Base-by-base conservation (phyloP, 306 rosid genomes). In the Lathyrus sativus region DNA sequence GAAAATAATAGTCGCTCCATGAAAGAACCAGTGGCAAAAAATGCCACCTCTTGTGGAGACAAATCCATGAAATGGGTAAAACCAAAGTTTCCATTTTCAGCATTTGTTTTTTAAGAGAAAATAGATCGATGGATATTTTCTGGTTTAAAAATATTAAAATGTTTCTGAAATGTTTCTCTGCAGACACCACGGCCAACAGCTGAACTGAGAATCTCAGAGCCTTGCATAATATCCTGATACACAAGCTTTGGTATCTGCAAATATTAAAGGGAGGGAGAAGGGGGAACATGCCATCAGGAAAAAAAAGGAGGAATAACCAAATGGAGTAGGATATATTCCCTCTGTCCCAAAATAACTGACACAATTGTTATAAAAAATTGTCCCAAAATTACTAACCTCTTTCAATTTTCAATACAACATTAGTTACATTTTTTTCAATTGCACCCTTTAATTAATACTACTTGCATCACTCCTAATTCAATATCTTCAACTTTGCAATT, bases 171-270 rank as follows among this genome's bases (percentile, higher is more conserved):
- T 62, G 61, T 73, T 76, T 86, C 96, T 81, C 80, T 79, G 82
- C 74, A 68, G 69, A 82, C 64, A 80, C 89, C 86, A 78, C 41
- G 76, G 3, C 72, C 74, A 76, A 78, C 85, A 74, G 84, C 85
- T 43, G 89, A 82, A 73, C 76, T 39, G 67, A 82, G 69, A 62
- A 74, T 70, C 63, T 84, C 85, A 55, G 91, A 81, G 79, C 82
- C 79, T 38, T 39, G 88, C 63, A 83, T 73, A 79, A 84, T 56
- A 29, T 86, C 99, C 77, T 31, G 75, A 79, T 83, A 80, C 53
- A 93, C 85, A 56, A 90, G 89, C 77, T 86, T 93, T 11, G 99
- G 99, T 65, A 93, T 75, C 99, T 93, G 83, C 22, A 56, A 76
- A n/a, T 26, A 66, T 18, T 50, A 3, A 45, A 45, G 3, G 55